These are phyloP conservation scores for Kalmusia sp. DNA, from an alignment of 2,329 filamentous ascomycete species.

Conservation along the genomic window DNA sequence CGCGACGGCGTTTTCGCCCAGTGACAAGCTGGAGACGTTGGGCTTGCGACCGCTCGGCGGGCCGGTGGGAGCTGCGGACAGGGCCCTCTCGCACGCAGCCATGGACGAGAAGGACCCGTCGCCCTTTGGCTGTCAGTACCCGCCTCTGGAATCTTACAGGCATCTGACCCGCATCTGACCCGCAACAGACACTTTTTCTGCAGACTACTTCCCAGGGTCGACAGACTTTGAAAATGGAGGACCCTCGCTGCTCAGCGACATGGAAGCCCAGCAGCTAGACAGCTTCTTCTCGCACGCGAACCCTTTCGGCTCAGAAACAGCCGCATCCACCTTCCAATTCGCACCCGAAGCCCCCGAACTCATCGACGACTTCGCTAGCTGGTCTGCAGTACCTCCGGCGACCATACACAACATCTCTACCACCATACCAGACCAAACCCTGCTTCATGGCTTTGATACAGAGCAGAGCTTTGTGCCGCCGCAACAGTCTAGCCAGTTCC, in stretches of 20 bases:
- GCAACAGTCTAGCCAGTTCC: conserved; percentile 23
- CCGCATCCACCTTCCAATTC: conserved; percentile 19
- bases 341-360: conserved; percentile 26
- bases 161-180: conserved; percentile 19
- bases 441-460: conserved; percentile 34
- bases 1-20: conserved; percentile 1
- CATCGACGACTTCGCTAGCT: conserved; percentile 27
- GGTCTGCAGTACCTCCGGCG: conserved; percentile 29
- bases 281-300: conserved; percentile 44
- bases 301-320: conserved; percentile 29
- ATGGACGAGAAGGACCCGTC: conserved; percentile 43
- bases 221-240: conserved; percentile 24
- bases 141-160: not conserved
- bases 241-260: conserved; percentile 40
- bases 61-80: conserved; percentile 33
- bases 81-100: conserved; percentile 30
- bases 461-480: conserved; percentile 26
- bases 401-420: conserved; percentile 43
- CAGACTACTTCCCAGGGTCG: conserved; percentile 29
- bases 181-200: conserved; percentile 34
- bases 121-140: conserved; percentile 43
- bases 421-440: conserved; percentile 42
- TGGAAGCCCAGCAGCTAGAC: conserved; percentile 36
- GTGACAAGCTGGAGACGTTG: conserved; percentile 39
- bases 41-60: conserved; percentile 29